phyloP scores from a whole-genome alignment of 2,329 filamentous ascomycete species.

The Diplodia seriata region DNA sequence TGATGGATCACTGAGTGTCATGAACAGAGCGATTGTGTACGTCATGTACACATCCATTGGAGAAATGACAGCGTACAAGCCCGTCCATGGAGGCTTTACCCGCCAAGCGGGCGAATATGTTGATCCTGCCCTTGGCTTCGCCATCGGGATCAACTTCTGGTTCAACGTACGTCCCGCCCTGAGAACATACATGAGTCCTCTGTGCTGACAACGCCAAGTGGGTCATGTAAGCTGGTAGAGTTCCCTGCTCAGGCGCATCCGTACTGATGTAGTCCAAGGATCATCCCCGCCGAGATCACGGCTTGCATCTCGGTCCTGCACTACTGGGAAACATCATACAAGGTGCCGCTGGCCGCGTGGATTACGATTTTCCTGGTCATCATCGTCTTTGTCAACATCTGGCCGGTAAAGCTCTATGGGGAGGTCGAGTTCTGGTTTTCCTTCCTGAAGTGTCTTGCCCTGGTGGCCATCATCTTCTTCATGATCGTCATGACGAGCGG shows the following conservation, averaged over 20 bases:
- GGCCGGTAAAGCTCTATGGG: slow-evolving; percentile 38
- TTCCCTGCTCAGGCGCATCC: too few species aligned
- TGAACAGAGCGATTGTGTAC: slow-evolving; percentile 22
- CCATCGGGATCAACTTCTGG: slow-evolving; percentile 32
- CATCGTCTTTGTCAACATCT: slow-evolving; percentile 36
- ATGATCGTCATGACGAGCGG: slow-evolving; percentile 37
- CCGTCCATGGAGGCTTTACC: slow-evolving; percentile 28
- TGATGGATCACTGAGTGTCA: background rate
- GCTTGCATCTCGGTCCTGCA: slow-evolving; percentile 65
- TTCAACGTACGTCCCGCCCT: slow-evolving; percentile 21
- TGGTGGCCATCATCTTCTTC: slow-evolving; percentile 54
- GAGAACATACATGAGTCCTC: too few species aligned
- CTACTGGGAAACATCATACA: slow-evolving; percentile 59
- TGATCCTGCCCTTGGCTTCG: slow-evolving; percentile 32
- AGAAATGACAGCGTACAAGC: slow-evolving; percentile 31
- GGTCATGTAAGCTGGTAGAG: slow-evolving; percentile 16
- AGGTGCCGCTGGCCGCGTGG: slow-evolving; percentile 63
- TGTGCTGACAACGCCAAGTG: slow-evolving; percentile 7
- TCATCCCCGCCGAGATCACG: slow-evolving; percentile 54
- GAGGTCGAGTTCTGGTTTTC: slow-evolving; percentile 58
- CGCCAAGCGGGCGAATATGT: slow-evolving; percentile 32
- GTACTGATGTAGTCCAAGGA: background rate
- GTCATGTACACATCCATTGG: slow-evolving; percentile 31
- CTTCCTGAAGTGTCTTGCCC: slow-evolving; percentile 49
- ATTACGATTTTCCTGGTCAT: slow-evolving; percentile 63